Percentiles rank a stretch among this genome's conserved stretches.
These are phyloP conservation scores for Fistulinella cinereoalba DNA, from an alignment of 1,284 basidiomycete genomes.

Conservation along the genomic window DNA sequence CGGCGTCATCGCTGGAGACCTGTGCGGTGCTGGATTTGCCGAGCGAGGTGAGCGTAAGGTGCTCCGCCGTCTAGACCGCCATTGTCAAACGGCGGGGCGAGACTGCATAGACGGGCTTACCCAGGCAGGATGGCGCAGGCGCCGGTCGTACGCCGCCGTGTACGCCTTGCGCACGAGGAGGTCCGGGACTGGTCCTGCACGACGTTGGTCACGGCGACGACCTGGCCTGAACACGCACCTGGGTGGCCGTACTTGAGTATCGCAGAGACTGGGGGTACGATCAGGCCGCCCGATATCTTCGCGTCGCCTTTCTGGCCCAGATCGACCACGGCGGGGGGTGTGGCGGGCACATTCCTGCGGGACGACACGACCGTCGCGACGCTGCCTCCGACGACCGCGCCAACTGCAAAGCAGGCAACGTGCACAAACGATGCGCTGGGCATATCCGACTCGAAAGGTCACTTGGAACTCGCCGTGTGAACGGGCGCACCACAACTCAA, in stretches of 20 bases:
- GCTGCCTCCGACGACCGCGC: conserved; percentile 67
- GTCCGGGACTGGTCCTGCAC: conserved; percentile 79
- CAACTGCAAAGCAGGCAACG: conserved; percentile 69
- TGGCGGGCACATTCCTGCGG: conserved; percentile 19
- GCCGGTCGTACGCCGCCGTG: conserved; percentile 87
- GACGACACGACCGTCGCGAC: conserved; percentile 49
- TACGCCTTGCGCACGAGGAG: conserved; percentile 79
- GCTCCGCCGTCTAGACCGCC: conserved; percentile 77
- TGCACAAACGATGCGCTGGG: conserved; percentile 46
- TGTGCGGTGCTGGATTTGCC: conserved; percentile 44
- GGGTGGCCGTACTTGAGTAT: conserved; percentile 75
- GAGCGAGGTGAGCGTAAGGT: conserved; percentile 78
- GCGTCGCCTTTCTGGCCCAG: conserved; percentile 38
- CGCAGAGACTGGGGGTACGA: conserved; percentile 25
- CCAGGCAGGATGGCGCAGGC: conserved; percentile 91
- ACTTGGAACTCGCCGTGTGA: neutral
- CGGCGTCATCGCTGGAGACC: conserved; percentile 39
- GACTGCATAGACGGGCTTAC: conserved; percentile 40
- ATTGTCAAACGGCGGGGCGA: neutral
- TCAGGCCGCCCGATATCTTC: conserved; percentile 23
- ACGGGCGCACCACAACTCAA: neutral
- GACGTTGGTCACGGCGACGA: neutral
- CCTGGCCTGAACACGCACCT: conserved; percentile 44
- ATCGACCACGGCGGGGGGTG: conserved; percentile 35
- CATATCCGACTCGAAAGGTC: neutral